Evolutionary conservation across 106 monocot species (phyloP).

Genomic region (Dendrobium officinale): DNA sequence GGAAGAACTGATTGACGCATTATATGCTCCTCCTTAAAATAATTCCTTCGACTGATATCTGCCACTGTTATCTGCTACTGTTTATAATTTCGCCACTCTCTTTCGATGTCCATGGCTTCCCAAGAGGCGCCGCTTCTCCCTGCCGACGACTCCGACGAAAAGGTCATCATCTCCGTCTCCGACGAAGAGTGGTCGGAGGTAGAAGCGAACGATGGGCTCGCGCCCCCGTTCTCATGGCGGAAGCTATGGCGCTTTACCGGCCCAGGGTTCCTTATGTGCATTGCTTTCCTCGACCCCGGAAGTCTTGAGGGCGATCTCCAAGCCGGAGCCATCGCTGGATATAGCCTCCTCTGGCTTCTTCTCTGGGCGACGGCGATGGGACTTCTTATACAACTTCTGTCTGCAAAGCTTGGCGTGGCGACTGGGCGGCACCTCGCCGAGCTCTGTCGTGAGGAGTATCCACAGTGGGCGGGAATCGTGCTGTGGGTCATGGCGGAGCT

Average conservation of each 20-base stretch:
- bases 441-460: slow-evolving; percentile 78
- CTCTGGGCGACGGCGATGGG: slow-evolving; percentile 71
- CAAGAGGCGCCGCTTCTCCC: neutral
- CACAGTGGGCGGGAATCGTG: slow-evolving; percentile 40
- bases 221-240: slow-evolving; percentile 47
- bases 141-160: slow-evolving; percentile 38
- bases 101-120: neutral
- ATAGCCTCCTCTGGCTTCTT: slow-evolving; percentile 67
- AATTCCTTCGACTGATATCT: too few species aligned
- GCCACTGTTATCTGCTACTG: too few species aligned
- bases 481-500: slow-evolving; percentile 78
- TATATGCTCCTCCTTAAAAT: too few species aligned
- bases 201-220: neutral
- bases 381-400: slow-evolving; percentile 51
- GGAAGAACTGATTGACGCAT: too few species aligned
- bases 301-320: slow-evolving; percentile 77
- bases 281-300: slow-evolving; percentile 72
- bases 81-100: too few species aligned
- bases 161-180: slow-evolving; percentile 28
- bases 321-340: slow-evolving; percentile 62
- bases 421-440: slow-evolving; percentile 69
- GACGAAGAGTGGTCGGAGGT: neutral
- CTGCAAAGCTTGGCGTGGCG: slow-evolving; percentile 59
- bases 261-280: slow-evolving; percentile 74
- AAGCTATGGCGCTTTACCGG: slow-evolving; percentile 78